Base-by-base conservation (phyloP, 2,329 filamentous ascomycete species). In the Aspergillus bombycis region DNA sequence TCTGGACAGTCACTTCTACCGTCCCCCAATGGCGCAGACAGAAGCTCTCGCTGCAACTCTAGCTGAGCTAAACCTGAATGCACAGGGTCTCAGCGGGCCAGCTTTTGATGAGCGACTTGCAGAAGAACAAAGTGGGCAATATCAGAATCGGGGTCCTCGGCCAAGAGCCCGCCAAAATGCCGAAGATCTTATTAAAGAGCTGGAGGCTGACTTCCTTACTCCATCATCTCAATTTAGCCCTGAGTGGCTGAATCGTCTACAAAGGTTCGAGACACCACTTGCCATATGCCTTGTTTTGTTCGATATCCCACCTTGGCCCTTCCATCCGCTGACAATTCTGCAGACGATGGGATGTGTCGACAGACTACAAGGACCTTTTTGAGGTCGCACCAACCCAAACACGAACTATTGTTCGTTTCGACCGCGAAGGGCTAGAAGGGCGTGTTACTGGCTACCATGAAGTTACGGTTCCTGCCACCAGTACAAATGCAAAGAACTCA, bases 381-480 rank as follows among this genome's bases (percentile, higher is more conserved):
- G 88, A 90, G 67, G 85, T 98, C 60, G 93, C 93, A 1, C 92
- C 93, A 4, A 96, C 94, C 0, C 95, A 98, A 79, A 94, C 93
- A 19, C 88, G 95, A 62, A 98, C 94, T n/a, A 90, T 97, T 69
- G 97, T 93, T 32, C 89, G 95, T 34, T 99, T 99, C 77, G 91
- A 89, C 52, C 87, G 95, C 61, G 93, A 97, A 78, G 95, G 95
- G 7, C 85, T 98, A 16, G 93, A 98, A 79, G 95, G 95, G 26
- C 87, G 91, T 58, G 94, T 99, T 28, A 96, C 92, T 10, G 94
- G 94, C 57, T 98, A 99, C 78, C 91, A 90, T 74, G 95, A 97
- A 76, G 92, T 98, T 57, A 97, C 95, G 1, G 89, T 98, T 10
- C 93, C 94, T 6, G 92, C 92, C 38, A 91, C 89, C 72, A 96